Evolutionary conservation across 345 rosid species (phyloP), one percentile per base, ranked within the genome.

Genomic region (Lagerstroemia speciosa): DNA sequence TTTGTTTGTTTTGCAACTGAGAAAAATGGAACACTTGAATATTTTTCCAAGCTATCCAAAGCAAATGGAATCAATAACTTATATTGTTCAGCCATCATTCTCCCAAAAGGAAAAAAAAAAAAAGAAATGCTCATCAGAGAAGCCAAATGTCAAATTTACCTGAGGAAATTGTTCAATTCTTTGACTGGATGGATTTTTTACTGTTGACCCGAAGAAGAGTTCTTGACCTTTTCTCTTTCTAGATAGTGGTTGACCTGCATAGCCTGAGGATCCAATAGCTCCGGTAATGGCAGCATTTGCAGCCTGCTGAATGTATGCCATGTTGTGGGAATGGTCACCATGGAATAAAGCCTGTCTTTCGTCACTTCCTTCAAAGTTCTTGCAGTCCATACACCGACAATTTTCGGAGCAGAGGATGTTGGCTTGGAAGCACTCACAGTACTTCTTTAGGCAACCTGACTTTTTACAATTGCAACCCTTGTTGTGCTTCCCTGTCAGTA

Each of bases 391-490:
- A 77, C 99, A 94, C 83, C 85, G 87, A 77, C 98, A 94, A 78
- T 91, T 94, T 73, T 94, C 99, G 6, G 98, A 94, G 74, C 99
- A 94, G 11, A 94, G 90, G 78, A 94, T 89, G 78, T 91, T 89
- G 52, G 99, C 99, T 55, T 94, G 99, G 82, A 91, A 94, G 72
- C 98, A 94, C 73, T 94, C 99, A 66, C 99, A 94, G 77, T 94
- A 94, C 89, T 94, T 94, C 74, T 91, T 94, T 58, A 94, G 98
- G 78, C 99, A 94, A 29, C 98, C 96, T 0, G 99, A 94, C 80
- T 91, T 94, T 85, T 94, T 94, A 79, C 99, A 94, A 75, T 94
- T 97, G 73, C 99, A 94, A 76, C 99, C 99, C 79, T 95, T 95
- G 83, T 92, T 95, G 82, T 95, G 99, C 82, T 92, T 92, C 69